Base-by-base conservation (phyloP, 768 basidiomycete genomes). In the Termitomyces sp. region DNA sequence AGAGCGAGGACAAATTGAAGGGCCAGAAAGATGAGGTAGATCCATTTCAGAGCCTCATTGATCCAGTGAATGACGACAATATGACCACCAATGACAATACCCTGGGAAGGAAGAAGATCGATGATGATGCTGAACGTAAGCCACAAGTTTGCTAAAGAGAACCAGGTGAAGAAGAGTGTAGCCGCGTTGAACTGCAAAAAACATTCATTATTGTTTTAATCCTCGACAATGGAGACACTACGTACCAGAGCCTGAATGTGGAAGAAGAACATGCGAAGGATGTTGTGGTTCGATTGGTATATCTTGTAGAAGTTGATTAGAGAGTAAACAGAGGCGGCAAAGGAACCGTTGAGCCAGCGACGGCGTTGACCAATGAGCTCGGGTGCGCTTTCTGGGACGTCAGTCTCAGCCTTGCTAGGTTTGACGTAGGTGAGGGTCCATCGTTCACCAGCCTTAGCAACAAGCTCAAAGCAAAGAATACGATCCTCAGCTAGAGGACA, bases 381-480 rank as follows among this genome's bases (percentile, higher is more conserved):
- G 8, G 86, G 82, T 3, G 93, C 94, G 26, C 79, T 77, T 73
- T 98, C 95, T 3, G 92, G 92, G n/a, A 96, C 93, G 75, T 95
- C 94, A 0, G 94, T 96, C 73, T 94, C 93, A 10, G 93, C 94
- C 69, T 94, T 98, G 66, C 89, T 91, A 18, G 93, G 92, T 72
- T 98, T 97, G 68, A 98, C 95, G 56, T 83, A 83, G 20, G 87
- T 88, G 66, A 98, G 76, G 2, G 88, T 91, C 96, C 96, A 98
- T 62, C 81, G 77, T 63, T 92, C 91, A 46, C 81, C 79, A 1
- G 82, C 86, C 72, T 98, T 98, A 7, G 95, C 94, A 20, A 95
- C 94, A 55, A 98, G 79, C 70, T 98, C 96, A 73, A 98, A 98
- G 75, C 95, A 98, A 28, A 98, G 81, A 64, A 98, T 98, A 76